Evolutionary conservation across 495 filamentous ascomycete species (phyloP), one percentile per base, ranked within the genome.

Genomic region (Staphylotrichum longicolle): DNA sequence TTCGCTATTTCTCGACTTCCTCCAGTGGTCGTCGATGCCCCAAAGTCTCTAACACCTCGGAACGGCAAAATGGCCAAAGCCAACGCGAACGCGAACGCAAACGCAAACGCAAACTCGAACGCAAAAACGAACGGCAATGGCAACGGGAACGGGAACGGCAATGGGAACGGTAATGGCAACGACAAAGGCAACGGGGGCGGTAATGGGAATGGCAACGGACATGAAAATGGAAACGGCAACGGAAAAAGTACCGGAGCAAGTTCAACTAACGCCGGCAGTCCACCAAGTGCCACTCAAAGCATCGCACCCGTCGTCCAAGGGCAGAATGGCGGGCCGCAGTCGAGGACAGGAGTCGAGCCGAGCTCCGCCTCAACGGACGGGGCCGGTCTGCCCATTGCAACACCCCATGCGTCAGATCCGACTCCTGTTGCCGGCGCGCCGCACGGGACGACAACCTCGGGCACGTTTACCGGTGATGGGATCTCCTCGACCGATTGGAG

Each of bases 381-480:
- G 14, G 34, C 30, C 30, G 54, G 30, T 35, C 27, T 12, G 11
- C 54, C 41, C 0, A 7, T 27, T 30, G 32, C 15, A 12, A 15
- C 35, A 40, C 20, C 20, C 20, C 20, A 27, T 27, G 20, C 20
- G 20, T 27, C 20, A 27, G 20, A 35, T 37, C 14, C 57, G 2
- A 57, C 57, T 1, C 3, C 45, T 33, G 58, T 34, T 37, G 51
- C 33, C 15, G 34, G 9, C 0, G 30, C 34, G n/a, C 33, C 41
- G 4, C 6, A 51, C 7, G 48, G 32, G 4, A 15, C 14, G 32
- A 48, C 61, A 2, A 14, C 4, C 4, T 54, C 48, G 9, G 12
- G 50, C 42, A n/a, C 14, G 7, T 33, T 50, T 5, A 50, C 62
- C 7, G 55, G 49, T 2, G 35, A 45, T 8, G 62, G 35, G 42